Evolutionary conservation across 306 rosid species (phyloP).

Genomic region (Aeschynomene evenia): DNA sequence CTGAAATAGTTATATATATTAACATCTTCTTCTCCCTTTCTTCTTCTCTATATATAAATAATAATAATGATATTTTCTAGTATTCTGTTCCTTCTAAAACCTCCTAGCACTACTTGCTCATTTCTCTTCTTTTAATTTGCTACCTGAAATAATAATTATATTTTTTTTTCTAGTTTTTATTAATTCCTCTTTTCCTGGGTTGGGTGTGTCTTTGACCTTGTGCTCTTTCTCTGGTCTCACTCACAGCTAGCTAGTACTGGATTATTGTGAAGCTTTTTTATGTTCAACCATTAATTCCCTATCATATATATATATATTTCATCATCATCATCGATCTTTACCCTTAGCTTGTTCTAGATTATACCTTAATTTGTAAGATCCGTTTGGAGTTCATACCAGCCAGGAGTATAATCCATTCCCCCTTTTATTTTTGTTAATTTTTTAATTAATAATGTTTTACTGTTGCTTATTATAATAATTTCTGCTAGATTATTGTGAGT

Average conservation of each 20-base stretch:
- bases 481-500: background rate
- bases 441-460: background rate
- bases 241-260: too few relatives aligned
- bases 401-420: too few relatives aligned
- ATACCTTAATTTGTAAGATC: background rate
- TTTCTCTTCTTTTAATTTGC: background rate
- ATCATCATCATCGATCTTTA: background rate
- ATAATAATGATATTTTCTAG: background rate
- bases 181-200: background rate
- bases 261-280: too few relatives aligned
- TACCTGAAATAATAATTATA: too few relatives aligned
- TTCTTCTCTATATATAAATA: too few relatives aligned
- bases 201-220: too few relatives aligned
- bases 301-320: too few relatives aligned
- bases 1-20: too few relatives aligned
- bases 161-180: background rate
- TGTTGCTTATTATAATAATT: too few relatives aligned
- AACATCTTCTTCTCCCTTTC: too few relatives aligned
- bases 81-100: background rate
- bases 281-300: background rate
- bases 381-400: background rate
- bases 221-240: too few relatives aligned
- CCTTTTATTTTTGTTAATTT: background rate
- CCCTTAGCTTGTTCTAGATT: background rate
- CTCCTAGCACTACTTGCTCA: too few relatives aligned